Conservation (phyloP, 495 filamentous ascomycete species). For the Staphylotrichum longicolle region DNA sequence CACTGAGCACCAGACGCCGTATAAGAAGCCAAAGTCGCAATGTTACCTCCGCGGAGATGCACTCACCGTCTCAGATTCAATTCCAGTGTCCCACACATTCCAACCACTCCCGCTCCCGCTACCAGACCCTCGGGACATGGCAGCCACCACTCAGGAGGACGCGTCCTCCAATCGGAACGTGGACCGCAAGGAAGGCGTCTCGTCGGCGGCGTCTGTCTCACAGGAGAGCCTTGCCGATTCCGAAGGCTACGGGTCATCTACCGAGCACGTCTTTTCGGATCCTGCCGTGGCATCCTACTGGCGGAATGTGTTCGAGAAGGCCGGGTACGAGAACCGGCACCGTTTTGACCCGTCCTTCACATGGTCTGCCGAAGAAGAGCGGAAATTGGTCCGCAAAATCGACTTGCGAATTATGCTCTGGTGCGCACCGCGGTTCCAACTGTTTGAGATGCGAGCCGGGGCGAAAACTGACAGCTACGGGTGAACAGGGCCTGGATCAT, state of each 20-base stretch:
- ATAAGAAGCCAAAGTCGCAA: too few relatives aligned
- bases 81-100: too few relatives aligned
- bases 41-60: conserved; percentile 9
- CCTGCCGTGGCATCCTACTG: conserved; percentile 31
- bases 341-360: conserved; percentile 51
- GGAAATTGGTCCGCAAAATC: conserved; percentile 47
- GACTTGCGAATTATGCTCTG: conserved; percentile 38
- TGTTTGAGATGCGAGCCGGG: too few relatives aligned
- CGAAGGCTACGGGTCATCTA: conserved; percentile 36
- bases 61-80: background rate
- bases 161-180: background rate
- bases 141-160: background rate
- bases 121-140: background rate
- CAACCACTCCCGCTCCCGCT: background rate
- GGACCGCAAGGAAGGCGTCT: too few relatives aligned
- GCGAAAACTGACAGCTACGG: background rate
- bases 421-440: background rate
- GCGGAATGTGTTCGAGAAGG: conserved; percentile 34
- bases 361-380: conserved; percentile 52
- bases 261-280: conserved; percentile 36
- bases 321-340: conserved; percentile 54
- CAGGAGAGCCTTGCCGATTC: conserved; percentile 10
- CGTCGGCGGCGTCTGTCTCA: background rate
- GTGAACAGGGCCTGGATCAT: conserved; percentile 39
- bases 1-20: too few relatives aligned